These are phyloP conservation scores for Ceraceosorus guamensis DNA, from an alignment of 1,284 basidiomycete species.

Conservation along the genomic window DNA sequence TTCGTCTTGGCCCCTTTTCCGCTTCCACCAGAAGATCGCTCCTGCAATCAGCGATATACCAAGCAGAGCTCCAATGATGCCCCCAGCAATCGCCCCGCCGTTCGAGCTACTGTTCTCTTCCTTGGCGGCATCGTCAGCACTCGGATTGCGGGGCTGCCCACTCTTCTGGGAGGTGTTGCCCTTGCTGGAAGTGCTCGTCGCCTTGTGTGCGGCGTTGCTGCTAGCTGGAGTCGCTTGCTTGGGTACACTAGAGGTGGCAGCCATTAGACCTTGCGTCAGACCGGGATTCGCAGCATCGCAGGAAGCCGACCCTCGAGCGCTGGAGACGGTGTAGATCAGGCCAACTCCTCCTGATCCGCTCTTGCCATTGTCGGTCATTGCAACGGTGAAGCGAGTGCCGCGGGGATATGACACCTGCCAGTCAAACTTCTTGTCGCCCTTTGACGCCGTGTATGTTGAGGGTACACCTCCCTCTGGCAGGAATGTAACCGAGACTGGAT, in stretches of 20 bases:
- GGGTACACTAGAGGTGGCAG: not conserved
- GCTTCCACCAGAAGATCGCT: not conserved
- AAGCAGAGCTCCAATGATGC: not conserved
- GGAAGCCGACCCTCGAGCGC: not conserved
- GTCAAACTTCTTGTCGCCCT: not conserved
- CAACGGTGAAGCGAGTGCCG: conserved; percentile 9
- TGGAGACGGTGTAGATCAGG: conserved; percentile 6
- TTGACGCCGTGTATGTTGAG: not conserved
- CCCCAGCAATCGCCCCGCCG: not conserved
- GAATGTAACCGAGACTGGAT: conserved; percentile 5
- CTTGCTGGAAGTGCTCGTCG: not conserved
- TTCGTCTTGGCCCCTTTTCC: not conserved
- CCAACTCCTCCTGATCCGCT: conserved; percentile 13
- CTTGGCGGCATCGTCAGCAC: no score
- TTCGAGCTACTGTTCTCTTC: not conserved
- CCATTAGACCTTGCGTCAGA: not conserved
- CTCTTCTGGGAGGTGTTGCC: no score
- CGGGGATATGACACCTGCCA: conserved; percentile 1
- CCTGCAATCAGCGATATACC: not conserved
- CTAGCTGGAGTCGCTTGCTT: no score
- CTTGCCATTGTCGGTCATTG: conserved; percentile 7
- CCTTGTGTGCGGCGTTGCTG: not conserved
- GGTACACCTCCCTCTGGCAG: conserved; percentile 6
- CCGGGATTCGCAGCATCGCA: not conserved
- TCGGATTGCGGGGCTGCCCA: no score